phyloP scores from a whole-genome alignment of 768 basidiomycete genomes.

The Myochromella boudieri region DNA sequence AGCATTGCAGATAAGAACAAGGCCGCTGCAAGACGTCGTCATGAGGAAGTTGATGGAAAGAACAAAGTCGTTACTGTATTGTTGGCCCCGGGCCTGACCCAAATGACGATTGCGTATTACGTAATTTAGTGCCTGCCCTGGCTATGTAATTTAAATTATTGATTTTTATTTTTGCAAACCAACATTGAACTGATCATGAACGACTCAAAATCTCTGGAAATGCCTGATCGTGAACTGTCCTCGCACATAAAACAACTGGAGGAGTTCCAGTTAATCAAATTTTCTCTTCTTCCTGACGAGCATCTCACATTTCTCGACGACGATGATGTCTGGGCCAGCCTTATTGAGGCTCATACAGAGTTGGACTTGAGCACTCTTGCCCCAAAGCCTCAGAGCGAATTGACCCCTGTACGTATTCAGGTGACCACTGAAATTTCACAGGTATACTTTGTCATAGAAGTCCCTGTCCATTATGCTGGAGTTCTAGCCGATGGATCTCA shows the following conservation, averaged over 20 bases:
- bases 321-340: conserved; percentile 15
- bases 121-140: no score
- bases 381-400: conserved; percentile 12
- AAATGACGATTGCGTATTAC: no score
- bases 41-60: no score
- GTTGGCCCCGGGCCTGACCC: no score
- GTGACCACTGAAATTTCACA: conserved; percentile 27
- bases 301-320: conserved; percentile 43
- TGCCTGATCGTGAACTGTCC: neutral
- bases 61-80: no score
- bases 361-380: conserved; percentile 1
- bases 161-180: no score
- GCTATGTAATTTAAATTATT: no score
- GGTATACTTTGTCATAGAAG: conserved; percentile 36
- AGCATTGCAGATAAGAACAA: no score
- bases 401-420: conserved; percentile 32
- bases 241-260: conserved; percentile 26
- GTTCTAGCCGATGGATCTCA: neutral
- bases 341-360: conserved; percentile 3
- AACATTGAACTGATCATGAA: no score
- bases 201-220: neutral
- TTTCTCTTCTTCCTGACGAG: conserved; percentile 66
- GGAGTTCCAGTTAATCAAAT: conserved; percentile 61
- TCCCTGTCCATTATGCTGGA: conserved; percentile 17
- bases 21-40: no score